Base-by-base conservation (phyloP, 495 filamentous ascomycete species). In the Clavariopsis aquatica region DNA sequence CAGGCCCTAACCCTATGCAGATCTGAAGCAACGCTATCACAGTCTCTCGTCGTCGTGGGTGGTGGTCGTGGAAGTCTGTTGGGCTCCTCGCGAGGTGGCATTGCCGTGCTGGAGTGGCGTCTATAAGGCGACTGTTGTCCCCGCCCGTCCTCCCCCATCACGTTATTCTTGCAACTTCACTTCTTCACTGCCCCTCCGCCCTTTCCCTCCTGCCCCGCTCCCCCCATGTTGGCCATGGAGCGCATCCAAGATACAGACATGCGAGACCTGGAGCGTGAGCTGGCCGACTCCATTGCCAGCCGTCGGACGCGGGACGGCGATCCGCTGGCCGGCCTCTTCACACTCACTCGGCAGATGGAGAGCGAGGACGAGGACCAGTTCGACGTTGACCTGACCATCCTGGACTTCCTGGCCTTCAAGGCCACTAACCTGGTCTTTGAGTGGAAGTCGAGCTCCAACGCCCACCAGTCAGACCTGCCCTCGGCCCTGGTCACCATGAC, bases 361-460 rank as follows among this genome's bases (percentile, higher is more conserved):
- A 52, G 36, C 24, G 64, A 64, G 13, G 58, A 63, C 23, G 58
- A 62, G 6, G 59, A 67, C 47, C 62, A 70, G 34, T 53, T 70
- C 45, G 68, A 70, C 26, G 58, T 66, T 23, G 68, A 70, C 31
- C 13, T 70, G 31, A 61, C 59, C 31, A 70, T 70, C 31, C 54
- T 67, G 43, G 68, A 70, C 54, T 70, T 63, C 23, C 58, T 70
- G 8, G 52, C 63, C 20, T 70, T 45, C 60, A 65, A 64, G 22
- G 59, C 68, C 4, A 66, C 51, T 27, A 60, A 70, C 17, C 36
- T 52, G 19, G 59, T 70, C 19, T 66, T 70, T 34, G 31, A 69
- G 15, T 65, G 66, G 61, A 29, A 49, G 19, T 7, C 63, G 41
- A 59, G 60, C 45, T 43, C 53, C 20, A 61, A 57, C 52, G 43